Evolutionary conservation across 116 monocot species (phyloP).

Genomic region (Trichopus zeylanicus): DNA sequence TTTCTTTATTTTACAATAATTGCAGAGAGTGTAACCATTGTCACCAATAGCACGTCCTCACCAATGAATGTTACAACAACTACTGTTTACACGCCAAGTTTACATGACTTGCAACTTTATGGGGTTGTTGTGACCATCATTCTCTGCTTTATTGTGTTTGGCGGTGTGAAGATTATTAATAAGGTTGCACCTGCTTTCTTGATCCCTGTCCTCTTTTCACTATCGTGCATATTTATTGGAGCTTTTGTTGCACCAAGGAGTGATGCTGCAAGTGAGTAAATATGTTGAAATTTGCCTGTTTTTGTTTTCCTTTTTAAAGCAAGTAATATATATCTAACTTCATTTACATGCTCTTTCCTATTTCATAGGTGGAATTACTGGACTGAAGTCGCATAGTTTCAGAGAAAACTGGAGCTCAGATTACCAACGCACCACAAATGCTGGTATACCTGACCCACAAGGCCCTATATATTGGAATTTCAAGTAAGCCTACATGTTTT

Average conservation of each 20-base stretch:
- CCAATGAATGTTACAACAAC: conserved; percentile 35
- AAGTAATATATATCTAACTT: background rate
- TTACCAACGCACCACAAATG: conserved; percentile 83
- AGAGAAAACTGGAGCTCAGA: conserved; percentile 83
- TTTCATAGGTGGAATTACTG: conserved; percentile 81
- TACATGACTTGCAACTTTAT: conserved; percentile 92
- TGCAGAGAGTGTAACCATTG: conserved; percentile 68
- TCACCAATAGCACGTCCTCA: conserved; percentile 41
- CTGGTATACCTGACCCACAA: conserved; percentile 68
- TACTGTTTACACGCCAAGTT: conserved; percentile 60
- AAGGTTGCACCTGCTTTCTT: conserved; percentile 92
- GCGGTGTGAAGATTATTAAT: conserved; percentile 95
- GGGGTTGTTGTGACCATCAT: conserved; percentile 83
- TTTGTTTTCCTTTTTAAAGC: background rate
- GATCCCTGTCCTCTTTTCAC: conserved; percentile 75
- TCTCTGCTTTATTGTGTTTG: conserved; percentile 93
- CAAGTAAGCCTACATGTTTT: conserved; percentile 23
- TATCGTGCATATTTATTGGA: conserved; percentile 90
- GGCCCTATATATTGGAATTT: conserved; percentile 89
- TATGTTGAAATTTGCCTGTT: background rate
- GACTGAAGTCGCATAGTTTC: conserved; percentile 57
- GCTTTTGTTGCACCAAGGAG: conserved; percentile 62
- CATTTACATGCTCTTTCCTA: no score
- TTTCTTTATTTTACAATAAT: background rate
- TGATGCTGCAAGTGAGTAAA: conserved; percentile 69